Base-by-base conservation (phyloP, 2,329 filamentous ascomycete genomes). In the Fusarium bactridioides region DNA sequence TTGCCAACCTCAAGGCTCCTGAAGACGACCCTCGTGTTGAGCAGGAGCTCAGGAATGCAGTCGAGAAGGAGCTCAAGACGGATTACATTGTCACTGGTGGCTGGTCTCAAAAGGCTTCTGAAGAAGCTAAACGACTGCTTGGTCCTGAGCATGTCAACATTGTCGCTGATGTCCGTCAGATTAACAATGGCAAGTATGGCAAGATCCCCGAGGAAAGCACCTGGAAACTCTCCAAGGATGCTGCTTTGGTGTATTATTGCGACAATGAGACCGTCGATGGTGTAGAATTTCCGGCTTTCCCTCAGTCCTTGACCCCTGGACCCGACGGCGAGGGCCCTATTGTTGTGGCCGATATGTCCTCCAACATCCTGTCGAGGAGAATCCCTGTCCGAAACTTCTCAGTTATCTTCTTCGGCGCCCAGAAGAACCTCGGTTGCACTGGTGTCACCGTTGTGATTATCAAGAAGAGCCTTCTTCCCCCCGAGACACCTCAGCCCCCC, bases 211-310 rank as follows among this genome's bases (percentile, higher is more conserved):
- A 91, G 15, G 91, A 95, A 81, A 89, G 88, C 71, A 88, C 88
- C 25, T 98, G 94, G 94, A 92, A 87, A 38, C 86, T 96, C 12
- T 92, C 90, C 44, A 85, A 89, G 74, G 85, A 89, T 41, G 85
- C 91, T 15, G 89, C 94, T 1, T 86, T 97, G 77, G 92, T 95
- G 4, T 98, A 98, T 83, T 95, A 90, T 81, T 97, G 95, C 81
- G 93, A 95, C 81, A 98, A 98, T 77, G 95, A 98, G 85, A 97
- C 94, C 0, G 94, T 97, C 10, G 94, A 97, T 77, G 95, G 95
- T 38, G 94, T 98, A 23, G 95, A 98, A 79, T 97, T 97, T 76
- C 94, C 92, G 10, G 82, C 77, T n/a, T 89, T 90, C 78, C 95
- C 95, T 29, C 83, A 91, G 71, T 80, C 82, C 12, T 86, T 97